These are phyloP conservation scores for Vigna hirtella DNA, from an alignment of 306 rosid genomes.

Conservation along the genomic window DNA sequence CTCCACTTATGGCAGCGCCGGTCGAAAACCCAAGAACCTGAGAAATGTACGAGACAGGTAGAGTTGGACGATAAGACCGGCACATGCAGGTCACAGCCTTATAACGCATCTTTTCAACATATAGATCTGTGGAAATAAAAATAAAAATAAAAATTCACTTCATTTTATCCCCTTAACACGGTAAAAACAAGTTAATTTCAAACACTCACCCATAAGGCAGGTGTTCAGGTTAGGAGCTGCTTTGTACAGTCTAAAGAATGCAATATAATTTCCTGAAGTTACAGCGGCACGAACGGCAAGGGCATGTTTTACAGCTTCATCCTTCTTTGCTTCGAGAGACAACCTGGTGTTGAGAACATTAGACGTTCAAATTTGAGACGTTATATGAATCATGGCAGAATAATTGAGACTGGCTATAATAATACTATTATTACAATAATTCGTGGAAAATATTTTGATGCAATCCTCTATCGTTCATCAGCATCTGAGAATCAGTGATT, in stretches of 20 bases:
- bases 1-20: conserved; percentile 50
- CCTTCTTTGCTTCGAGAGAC: conserved; percentile 74
- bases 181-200: background rate
- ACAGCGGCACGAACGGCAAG: conserved; percentile 95
- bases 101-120: conserved; percentile 93
- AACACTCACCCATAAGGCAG: conserved; percentile 88
- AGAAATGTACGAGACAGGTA: conserved; percentile 80
- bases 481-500: background rate
- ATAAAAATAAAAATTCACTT: background rate
- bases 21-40: conserved; percentile 82
- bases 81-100: conserved; percentile 93
- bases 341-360: conserved; percentile 60
- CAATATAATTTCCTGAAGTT: conserved; percentile 85
- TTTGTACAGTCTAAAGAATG: conserved; percentile 88
- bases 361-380: conserved; percentile 30
- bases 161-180: background rate
- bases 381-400: background rate
- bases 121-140: conserved; percentile 67
- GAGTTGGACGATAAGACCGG: conserved; percentile 91
- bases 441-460: background rate
- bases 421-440: background rate
- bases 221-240: conserved; percentile 86
- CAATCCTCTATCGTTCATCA: conserved; percentile 21
- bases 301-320: conserved; percentile 90
- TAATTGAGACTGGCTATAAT: background rate